Conservation (phyloP, 2,329 filamentous ascomycete species). For the Penicillium occitanis region DNA sequence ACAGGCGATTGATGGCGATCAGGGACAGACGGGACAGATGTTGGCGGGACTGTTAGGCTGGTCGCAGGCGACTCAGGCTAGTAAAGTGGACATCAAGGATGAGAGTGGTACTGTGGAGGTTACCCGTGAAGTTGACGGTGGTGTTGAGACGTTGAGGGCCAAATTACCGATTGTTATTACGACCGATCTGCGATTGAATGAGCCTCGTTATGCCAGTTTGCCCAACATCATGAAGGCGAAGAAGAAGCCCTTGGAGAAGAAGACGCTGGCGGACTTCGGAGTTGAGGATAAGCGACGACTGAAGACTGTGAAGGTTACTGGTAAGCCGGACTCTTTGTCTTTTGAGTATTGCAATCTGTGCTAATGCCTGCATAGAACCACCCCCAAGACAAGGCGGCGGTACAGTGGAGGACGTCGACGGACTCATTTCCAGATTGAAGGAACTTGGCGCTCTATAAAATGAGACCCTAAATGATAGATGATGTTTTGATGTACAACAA, state of each 20-base stretch:
- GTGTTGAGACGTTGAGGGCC: constrained; percentile 81
- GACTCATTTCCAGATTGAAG: constrained; percentile 91
- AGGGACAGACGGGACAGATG: constrained; percentile 97
- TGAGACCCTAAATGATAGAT: background rate
- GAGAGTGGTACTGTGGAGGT: constrained; percentile 71
- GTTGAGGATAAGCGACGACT: constrained; percentile 72
- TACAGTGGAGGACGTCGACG: constrained; percentile 96
- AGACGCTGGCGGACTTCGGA: constrained; percentile 78
- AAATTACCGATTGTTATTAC: constrained; percentile 92
- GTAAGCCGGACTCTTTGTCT: constrained; percentile 50
- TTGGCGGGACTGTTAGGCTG: constrained; percentile 87
- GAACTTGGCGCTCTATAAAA: constrained; percentile 83
- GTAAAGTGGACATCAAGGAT: constrained; percentile 71
- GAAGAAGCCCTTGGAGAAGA: constrained; percentile 98
- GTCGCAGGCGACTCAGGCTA: constrained; percentile 93
- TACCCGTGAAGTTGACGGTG: constrained; percentile 90
- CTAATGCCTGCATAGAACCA: constrained; percentile 62
- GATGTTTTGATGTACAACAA: constrained; percentile 17
- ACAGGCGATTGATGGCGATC: constrained; percentile 97
- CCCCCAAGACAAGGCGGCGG: constrained; percentile 84
- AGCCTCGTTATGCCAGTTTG: constrained; percentile 90
- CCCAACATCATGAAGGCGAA: constrained; percentile 99
- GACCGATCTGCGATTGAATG: constrained; percentile 89
- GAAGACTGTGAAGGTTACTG: constrained; percentile 85
- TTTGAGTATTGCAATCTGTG: background rate